Evolutionary conservation across 164 flowering plant species (phyloP), one percentile per base, ranked within the genome.

Genomic region (Akebia trifoliata): DNA sequence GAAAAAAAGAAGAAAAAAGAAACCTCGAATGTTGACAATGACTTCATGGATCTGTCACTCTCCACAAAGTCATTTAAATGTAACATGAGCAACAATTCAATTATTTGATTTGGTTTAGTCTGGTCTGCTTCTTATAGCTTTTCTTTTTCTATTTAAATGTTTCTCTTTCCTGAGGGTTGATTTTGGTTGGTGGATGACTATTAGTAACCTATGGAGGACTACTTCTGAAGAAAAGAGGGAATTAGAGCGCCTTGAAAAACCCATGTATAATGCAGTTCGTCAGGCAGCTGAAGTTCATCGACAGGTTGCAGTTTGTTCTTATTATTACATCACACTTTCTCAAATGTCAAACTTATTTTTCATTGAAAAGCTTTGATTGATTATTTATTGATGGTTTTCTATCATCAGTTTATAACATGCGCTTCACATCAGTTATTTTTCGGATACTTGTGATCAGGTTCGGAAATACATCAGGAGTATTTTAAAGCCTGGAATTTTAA

Each of bases 251-350:
- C 78, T 90, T 21, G 80, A 90, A 57, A 87, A 87, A 59, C 99
- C 97, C 31, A 73, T 80, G 11, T 87, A 90, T 37, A 86, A 87
- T 68, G 77, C 94, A 22, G 80, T 93, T 63, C 96, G 96, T 29
- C 90, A 74, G 63, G 99, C 99, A 55, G 99, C 99, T 28, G 99
- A 93, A 77, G 99, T 93, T 73, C 99, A 90, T 74, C 94, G 99
- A 47, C 97, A 93, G 99, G 98, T 92, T 62, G 38, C 32, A 37
- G 4, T 44, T 60, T 32, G 24, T 39, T 26, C 8, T 43, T 24
- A 8, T 21, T 25, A 28, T 50, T 62, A 59, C 8, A 47, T 29
- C 34, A 56, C 25, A 18, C 3, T 8, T 28, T 20, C 14, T 18
- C 21, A 34, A 25, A 49, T 31, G 15, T 48, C 2, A 15, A 25